Percentiles rank a stretch among this genome's conserved stretches.
phyloP scores from a whole-genome alignment of 257 asterid species.

The Linaria vulgaris region DNA sequence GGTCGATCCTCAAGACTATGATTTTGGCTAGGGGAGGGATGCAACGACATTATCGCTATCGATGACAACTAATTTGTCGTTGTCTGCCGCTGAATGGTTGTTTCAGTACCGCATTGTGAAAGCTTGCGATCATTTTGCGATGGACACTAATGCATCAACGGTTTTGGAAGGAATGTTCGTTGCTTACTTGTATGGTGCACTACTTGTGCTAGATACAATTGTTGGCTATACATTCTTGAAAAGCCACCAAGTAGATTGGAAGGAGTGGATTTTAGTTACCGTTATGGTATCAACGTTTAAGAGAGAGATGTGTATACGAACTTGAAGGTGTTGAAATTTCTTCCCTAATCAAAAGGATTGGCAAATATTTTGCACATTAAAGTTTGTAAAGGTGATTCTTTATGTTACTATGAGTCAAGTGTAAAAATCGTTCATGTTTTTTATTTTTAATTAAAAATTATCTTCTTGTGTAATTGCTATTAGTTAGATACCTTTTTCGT shows the following conservation, averaged over 20 bases:
- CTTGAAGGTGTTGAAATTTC: slow-evolving; percentile 32
- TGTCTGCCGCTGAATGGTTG: slow-evolving; percentile 60
- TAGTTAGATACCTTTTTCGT: too few relatives aligned
- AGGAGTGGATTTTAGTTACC: slow-evolving; percentile 19
- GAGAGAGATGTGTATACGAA: slow-evolving; percentile 27
- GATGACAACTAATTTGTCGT: slow-evolving; percentile 34
- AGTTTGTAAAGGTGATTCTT: slow-evolving; percentile 8
- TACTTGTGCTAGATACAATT: slow-evolving; percentile 52
- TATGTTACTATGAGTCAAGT: neutral
- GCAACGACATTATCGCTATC: slow-evolving; percentile 59
- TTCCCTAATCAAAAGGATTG: too few relatives aligned
- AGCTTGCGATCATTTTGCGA: slow-evolving; percentile 25
- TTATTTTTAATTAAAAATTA: too few relatives aligned
- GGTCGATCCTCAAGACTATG: slow-evolving; percentile 46
- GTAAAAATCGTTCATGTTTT: too few relatives aligned
- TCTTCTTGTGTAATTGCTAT: too few relatives aligned
- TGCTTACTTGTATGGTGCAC: slow-evolving; percentile 49
- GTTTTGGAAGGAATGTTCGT: slow-evolving; percentile 52
- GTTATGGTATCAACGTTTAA: slow-evolving; percentile 28
- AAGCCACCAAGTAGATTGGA: slow-evolving; percentile 38
- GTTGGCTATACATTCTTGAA: slow-evolving; percentile 41
- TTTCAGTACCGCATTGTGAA: slow-evolving; percentile 53
- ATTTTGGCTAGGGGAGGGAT: slow-evolving; percentile 42
- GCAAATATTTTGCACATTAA: neutral
- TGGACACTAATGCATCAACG: slow-evolving; percentile 20